Conservation (phyloP, 225 moss, liverwort and hornwort species). For the Pseudisothecium myosuroides region DNA sequence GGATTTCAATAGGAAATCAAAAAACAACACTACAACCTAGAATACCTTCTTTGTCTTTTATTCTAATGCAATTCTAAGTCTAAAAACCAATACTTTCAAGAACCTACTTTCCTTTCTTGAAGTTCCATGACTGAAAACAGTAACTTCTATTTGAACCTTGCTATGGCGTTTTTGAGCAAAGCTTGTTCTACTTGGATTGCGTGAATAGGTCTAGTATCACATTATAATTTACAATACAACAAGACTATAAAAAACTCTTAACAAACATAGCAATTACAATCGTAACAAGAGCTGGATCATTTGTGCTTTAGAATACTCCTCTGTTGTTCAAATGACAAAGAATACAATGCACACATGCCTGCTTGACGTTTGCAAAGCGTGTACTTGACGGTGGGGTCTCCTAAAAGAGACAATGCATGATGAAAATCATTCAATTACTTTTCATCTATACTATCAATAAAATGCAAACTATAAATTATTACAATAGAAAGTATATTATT, state of each 20-base stretch:
- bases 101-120: too few species aligned
- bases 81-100: neutral
- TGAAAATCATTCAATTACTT: neutral
- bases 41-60: fast-evolving
- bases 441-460: neutral
- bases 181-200: neutral
- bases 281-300: neutral
- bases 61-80: too few species aligned
- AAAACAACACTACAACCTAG: neutral
- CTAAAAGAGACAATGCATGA: neutral
- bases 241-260: too few species aligned
- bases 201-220: neutral
- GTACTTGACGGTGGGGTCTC: neutral
- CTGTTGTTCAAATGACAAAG: neutral
- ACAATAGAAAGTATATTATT: neutral
- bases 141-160: too few species aligned
- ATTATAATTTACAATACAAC: too few species aligned
- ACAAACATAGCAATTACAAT: too few species aligned
- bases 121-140: too few species aligned
- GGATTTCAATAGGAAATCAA: too few species aligned
- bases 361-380: fast-evolving
- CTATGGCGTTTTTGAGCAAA: neutral
- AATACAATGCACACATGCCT: neutral
- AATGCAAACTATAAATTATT: neutral
- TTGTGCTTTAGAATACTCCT: neutral